Evolutionary conservation across 2,329 filamentous ascomycete genomes (phyloP).

Genomic region (Tetracladium maxilliforme): DNA sequence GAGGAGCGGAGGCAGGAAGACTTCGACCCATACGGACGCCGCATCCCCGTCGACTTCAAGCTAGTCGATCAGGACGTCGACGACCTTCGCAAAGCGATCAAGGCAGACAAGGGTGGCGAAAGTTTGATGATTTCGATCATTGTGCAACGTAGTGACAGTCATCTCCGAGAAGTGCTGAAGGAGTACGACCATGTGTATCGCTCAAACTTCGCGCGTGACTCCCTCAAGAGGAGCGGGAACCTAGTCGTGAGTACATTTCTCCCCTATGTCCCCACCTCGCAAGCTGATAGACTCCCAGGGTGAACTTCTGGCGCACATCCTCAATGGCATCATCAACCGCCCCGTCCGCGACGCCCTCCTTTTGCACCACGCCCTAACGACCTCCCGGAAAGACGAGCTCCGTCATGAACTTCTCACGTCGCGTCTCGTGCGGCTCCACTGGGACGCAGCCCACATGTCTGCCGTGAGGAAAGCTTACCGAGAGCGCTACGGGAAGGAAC

Average conservation of each 20-base stretch:
- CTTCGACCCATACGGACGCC: too few relatives aligned
- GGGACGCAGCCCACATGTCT: constrained; percentile 74
- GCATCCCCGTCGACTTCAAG: constrained; percentile 46
- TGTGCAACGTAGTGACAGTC: constrained; percentile 63
- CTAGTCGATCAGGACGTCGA: constrained; percentile 59
- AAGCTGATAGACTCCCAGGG: constrained; percentile 38
- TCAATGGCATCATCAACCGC: constrained; percentile 93
- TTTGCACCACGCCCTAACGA: constrained; percentile 75
- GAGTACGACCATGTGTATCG: constrained; percentile 61
- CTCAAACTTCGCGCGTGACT: constrained; percentile 76
- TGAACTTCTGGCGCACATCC: constrained; percentile 84
- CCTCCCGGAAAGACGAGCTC: constrained; percentile 52
- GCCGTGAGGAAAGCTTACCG: constrained; percentile 68
- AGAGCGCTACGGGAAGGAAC: constrained; percentile 57
- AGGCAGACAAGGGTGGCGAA: constrained; percentile 70
- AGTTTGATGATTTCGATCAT: constrained; percentile 77
- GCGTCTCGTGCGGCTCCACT: constrained; percentile 77
- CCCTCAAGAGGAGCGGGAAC: constrained; percentile 79
- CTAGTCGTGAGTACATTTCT: constrained; percentile 59
- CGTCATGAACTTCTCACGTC: constrained; percentile 80
- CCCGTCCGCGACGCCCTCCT: constrained; percentile 86
- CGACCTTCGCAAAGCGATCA: constrained; percentile 51
- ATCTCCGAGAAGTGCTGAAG: constrained; percentile 66
- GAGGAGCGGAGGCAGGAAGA: constrained; percentile 80
- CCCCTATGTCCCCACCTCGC: constrained; percentile 1